These are phyloP conservation scores for Diaporthe vaccinii DNA, from an alignment of 2,329 filamentous ascomycete species.

Conservation along the genomic window DNA sequence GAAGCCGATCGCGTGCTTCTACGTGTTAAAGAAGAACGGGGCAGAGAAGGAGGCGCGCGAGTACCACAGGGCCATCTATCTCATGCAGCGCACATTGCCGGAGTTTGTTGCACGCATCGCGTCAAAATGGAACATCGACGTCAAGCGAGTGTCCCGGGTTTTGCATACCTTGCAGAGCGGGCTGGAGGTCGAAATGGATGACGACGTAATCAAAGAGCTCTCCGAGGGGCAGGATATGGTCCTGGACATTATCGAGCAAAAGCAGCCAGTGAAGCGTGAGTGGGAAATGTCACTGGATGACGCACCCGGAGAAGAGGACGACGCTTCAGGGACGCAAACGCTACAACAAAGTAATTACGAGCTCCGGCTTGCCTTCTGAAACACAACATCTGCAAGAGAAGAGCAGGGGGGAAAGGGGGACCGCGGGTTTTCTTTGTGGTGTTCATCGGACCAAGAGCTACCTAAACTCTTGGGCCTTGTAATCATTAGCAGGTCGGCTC, in stretches of 20 bases:
- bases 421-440: neutral
- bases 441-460: slow-evolving; percentile 24
- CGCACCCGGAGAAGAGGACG: slow-evolving; percentile 50
- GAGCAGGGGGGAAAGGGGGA: neutral
- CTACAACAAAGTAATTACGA: slow-evolving; percentile 54
- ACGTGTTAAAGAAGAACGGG: slow-evolving; percentile 73
- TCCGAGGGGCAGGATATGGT: slow-evolving; percentile 94
- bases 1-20: slow-evolving; percentile 90
- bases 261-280: slow-evolving; percentile 63
- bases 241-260: slow-evolving; percentile 71
- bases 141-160: slow-evolving; percentile 77
- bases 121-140: slow-evolving; percentile 84
- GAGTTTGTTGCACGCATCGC: slow-evolving; percentile 82
- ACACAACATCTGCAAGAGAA: slow-evolving; percentile 21
- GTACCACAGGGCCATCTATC: slow-evolving; percentile 87
- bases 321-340: slow-evolving; percentile 50
- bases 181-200: slow-evolving; percentile 87
- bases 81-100: slow-evolving; percentile 80
- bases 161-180: slow-evolving; percentile 81
- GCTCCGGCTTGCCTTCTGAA: slow-evolving; percentile 62
- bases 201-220: slow-evolving; percentile 87
- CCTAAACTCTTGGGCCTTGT: slow-evolving; percentile 26
- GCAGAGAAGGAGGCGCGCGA: slow-evolving; percentile 66
- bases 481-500: slow-evolving; percentile 30
- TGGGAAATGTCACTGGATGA: slow-evolving; percentile 74